Conservation (phyloP, 192 early-diverging fungal species). For the Coemansia sp. region DNA sequence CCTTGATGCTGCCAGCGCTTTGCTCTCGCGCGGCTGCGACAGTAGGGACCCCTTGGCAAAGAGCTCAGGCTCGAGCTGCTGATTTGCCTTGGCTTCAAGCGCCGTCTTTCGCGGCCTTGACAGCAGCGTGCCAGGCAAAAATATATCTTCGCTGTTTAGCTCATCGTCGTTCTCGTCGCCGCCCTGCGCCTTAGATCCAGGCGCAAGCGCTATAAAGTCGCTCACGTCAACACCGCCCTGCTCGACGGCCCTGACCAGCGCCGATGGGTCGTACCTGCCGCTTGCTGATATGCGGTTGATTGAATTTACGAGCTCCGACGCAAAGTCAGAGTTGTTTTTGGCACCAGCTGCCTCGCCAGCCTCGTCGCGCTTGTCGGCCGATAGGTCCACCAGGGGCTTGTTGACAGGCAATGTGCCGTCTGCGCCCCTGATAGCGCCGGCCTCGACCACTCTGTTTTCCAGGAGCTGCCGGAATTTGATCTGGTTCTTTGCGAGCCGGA, state of each 20-base stretch:
- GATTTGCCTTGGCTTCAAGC: slow-evolving; percentile 12
- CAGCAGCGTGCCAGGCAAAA: slow-evolving; percentile 42
- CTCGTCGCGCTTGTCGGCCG: slow-evolving; percentile 16
- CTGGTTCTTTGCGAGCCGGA: slow-evolving; percentile 44
- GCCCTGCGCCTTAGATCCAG: background rate
- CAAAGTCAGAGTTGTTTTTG: slow-evolving; percentile 26
- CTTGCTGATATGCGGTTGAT: slow-evolving; percentile 24
- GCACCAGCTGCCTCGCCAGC: slow-evolving; percentile 1
- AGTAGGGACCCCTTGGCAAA: slow-evolving; percentile 47
- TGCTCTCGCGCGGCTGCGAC: slow-evolving; percentile 47
- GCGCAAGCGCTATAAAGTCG: slow-evolving; percentile 27
- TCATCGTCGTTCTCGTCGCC: slow-evolving; percentile 8
- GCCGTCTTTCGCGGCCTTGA: slow-evolving; percentile 34
- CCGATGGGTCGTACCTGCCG: slow-evolving; percentile 31
- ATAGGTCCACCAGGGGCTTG: slow-evolving; percentile 35
- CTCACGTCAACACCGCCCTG: slow-evolving; percentile 38
- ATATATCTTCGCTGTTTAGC: slow-evolving; percentile 9
- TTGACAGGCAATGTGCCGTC: slow-evolving; percentile 18
- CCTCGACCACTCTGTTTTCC: slow-evolving; percentile 34
- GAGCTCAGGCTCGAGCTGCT: slow-evolving; percentile 23
- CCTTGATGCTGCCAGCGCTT: slow-evolving; percentile 44
- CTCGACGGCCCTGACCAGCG: slow-evolving; percentile 28
- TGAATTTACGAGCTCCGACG: slow-evolving; percentile 21
- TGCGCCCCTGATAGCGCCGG: slow-evolving; percentile 5
- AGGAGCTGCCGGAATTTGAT: slow-evolving; percentile 44